A percentile compares a stretch with the other conserved stretches of the same genome.
Conservation (phyloP, 2,329 filamentous ascomycete species). For the Fusarium staphyleae region DNA sequence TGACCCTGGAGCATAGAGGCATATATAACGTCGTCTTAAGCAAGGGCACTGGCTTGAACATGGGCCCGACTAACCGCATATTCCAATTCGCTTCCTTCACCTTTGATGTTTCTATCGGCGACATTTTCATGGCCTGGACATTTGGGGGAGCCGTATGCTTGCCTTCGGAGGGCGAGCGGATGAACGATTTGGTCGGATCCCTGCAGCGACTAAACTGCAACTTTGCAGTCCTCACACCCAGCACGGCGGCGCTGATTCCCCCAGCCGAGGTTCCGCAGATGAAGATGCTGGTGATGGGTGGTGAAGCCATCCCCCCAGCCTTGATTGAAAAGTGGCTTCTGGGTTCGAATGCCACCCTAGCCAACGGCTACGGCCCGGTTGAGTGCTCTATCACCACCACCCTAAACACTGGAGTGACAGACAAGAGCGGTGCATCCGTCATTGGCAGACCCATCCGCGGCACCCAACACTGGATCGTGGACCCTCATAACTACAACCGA, state of each 20-base stretch:
- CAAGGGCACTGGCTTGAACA: background rate
- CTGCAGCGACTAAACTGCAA: background rate
- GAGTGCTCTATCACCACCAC: background rate
- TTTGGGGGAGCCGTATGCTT: background rate
- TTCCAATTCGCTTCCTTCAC: background rate
- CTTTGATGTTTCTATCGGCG: background rate
- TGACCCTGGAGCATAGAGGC: background rate
- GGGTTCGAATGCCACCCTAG: background rate
- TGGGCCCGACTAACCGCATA: background rate
- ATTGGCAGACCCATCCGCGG: background rate
- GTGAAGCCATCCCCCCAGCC: background rate
- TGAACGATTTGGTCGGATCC: background rate
- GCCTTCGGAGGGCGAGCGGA: background rate
- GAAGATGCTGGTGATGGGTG: background rate
- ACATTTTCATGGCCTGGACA: background rate
- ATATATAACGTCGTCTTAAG: background rate
- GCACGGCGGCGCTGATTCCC: background rate
- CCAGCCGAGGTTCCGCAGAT: background rate
- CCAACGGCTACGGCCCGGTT: background rate
- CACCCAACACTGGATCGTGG: background rate
- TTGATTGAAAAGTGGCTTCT: conserved; percentile 1
- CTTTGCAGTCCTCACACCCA: background rate
- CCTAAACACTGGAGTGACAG: background rate
- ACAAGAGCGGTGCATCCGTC: background rate
- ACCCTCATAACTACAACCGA: background rate